Conservation (phyloP, 2,329 filamentous ascomycete species). For the Talaromyces sp. region DNA sequence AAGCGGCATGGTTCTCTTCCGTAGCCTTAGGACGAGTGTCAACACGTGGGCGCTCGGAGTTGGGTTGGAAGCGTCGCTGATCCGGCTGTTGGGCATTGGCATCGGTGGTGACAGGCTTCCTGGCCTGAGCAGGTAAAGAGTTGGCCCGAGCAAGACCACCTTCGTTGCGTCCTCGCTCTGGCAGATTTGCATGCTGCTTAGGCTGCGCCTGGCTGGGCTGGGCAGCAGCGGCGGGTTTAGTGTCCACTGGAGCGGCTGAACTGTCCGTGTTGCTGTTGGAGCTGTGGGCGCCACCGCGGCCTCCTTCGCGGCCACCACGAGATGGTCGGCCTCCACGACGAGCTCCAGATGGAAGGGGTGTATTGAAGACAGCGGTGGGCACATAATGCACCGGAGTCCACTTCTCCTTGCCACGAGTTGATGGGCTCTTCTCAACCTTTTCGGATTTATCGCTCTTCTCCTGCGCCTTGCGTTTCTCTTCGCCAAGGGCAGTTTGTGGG, state of each 20-base stretch:
- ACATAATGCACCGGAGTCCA: conserved; percentile 82
- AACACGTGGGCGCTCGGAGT: conserved; percentile 29
- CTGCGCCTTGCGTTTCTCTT: conserved; percentile 67
- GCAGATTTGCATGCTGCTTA: conserved; percentile 27
- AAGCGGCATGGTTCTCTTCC: conserved; percentile 25
- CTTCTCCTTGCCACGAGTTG: conserved; percentile 65
- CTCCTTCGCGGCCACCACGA: conserved; percentile 50
- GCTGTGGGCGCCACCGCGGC: conserved; percentile 42
- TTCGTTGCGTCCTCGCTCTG: conserved; percentile 34
- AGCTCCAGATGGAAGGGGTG: conserved; percentile 56
- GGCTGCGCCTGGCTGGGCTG: conserved; percentile 23
- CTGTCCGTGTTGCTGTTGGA: conserved; percentile 24
- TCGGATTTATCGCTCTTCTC: conserved; percentile 56
- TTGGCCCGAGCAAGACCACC: conserved; percentile 33
- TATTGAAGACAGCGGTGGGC: conserved; percentile 80
- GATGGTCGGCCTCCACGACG: conserved; percentile 52
- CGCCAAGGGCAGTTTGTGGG: conserved; percentile 70
- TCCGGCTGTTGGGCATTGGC: conserved; percentile 23
- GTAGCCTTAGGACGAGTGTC: conserved; percentile 24
- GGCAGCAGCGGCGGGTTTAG: conserved; percentile 25
- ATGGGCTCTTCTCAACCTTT: conserved; percentile 58
- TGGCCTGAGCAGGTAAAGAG: conserved; percentile 35
- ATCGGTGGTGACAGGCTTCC: conserved; percentile 34
- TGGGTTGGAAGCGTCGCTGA: conserved; percentile 29
- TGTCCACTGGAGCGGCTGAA: not conserved